Evolutionary conservation across 495 filamentous ascomycete genomes (phyloP), one percentile per base, ranked within the genome.

Genomic region (Trichoderma virens): DNA sequence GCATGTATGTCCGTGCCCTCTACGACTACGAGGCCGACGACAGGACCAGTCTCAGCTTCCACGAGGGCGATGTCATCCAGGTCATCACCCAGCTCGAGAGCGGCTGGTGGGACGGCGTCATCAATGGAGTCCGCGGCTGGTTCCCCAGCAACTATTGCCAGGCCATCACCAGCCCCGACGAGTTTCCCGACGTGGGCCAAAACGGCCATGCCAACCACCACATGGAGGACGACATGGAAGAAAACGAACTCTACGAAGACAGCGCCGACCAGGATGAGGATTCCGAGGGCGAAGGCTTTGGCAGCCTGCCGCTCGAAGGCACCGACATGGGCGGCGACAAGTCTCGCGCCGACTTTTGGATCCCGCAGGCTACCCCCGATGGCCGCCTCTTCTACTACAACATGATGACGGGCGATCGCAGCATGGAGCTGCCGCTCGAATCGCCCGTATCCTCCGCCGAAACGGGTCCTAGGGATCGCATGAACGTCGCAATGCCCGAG

Each of bases 91-190:
- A 96, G 75, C 81, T 98, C 47, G 95, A 97, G 70, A 98, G 92
- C 67, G 94, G 94, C 9, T 98, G 94, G 94, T 98, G 94, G 94
- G 94, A 98, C 77, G 94, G 94, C 11, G 90, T 98, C 43, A 93
- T 98, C 71, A 88, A 93, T 66, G 92, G 89, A 56, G 86, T 93
- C 65, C 86, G 94, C 67, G 94, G 94, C 63, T 98, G 94, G 94
- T 98, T 98, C 77, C 94, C 94, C 8, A 98, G 94, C 81, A 98
- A 98, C 73, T 98, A 98, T 77, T 98, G 94, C 76, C 83, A 88
- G 62, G 83, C 94, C 45, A 89, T 97, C 70, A 78, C 86, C 27
- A 89, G 87, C 69, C 82, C 85, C 47, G 86, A 89, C 60, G 90
- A 95, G 65, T 64, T 79, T 30, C 80, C 78, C 45, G 83, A 81